Conservation (phyloP, 495 filamentous ascomycete genomes). For the Podospora pseudoanserina region DNA sequence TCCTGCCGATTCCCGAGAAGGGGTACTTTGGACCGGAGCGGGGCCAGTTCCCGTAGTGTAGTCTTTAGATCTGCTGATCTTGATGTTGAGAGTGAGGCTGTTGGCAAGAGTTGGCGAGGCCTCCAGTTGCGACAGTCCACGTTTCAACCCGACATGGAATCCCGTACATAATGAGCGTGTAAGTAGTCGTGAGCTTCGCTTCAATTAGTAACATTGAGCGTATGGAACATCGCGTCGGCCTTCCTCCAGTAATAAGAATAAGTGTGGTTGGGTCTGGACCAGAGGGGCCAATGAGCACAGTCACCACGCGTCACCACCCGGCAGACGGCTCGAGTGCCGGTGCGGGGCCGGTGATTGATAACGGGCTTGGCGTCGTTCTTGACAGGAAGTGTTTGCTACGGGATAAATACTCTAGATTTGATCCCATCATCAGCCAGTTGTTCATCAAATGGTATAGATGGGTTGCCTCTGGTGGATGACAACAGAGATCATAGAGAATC, state of each 20-base stretch:
- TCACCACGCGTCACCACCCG: background rate
- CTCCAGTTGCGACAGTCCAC: background rate
- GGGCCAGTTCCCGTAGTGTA: conserved; percentile 33
- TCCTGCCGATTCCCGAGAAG: conserved; percentile 31
- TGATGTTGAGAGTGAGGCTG: background rate
- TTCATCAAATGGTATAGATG: too few species aligned
- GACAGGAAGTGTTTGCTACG: background rate
- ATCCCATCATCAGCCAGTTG: background rate
- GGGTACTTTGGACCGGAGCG: conserved; percentile 40
- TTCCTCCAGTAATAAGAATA: too few species aligned
- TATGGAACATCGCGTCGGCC: background rate
- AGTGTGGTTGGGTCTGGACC: background rate
- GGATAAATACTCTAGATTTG: background rate
- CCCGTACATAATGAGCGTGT: background rate
- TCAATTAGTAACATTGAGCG: background rate
- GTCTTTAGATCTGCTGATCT: background rate
- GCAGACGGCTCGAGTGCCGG: background rate
- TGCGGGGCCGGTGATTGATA: conserved; percentile 4
- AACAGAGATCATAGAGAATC: background rate
- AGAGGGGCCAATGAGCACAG: background rate
- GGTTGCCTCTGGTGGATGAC: too few species aligned
- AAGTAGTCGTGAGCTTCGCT: background rate
- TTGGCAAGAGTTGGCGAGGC: background rate
- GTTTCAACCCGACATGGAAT: background rate
- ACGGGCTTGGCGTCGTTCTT: background rate